Evolutionary conservation across 768 basidiomycete species (phyloP), one percentile per base, ranked within the genome.

Genomic region (Collybiopsis confluens): DNA sequence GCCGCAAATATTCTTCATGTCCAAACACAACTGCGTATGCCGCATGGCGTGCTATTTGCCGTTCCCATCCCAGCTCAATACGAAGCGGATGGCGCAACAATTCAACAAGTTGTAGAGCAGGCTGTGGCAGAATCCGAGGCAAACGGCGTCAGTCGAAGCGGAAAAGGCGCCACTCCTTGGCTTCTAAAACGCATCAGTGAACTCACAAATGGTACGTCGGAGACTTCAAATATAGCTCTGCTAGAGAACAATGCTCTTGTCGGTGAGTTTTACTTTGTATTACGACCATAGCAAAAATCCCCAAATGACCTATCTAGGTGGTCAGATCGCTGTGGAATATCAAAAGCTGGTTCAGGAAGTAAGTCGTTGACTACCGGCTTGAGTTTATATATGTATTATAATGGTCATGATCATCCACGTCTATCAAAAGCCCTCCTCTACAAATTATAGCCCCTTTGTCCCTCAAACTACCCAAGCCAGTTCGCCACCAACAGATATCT

Each of bases 121-220:
- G 97, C 97, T 6, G 79, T 99, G 4, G 64, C 66, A 13, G 96
- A 99, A 69, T 88, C 90, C 3, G 86, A 90, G 57, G 77, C 80
- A 54, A 87, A 86, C 58, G 92, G 94, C 2, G 73, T 96, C 43
- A 87, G 80, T 62, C 82, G 75, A 60, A 73, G 77, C 16, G 97
- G 97, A 2, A 98, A 97, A 61, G 90, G 92, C 56, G 93, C 81
- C 5, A 99, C 97, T 1, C 97, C 97, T 6, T 98, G 96, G 96
- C 73, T 99, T 9, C 73, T 99, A 27, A 75, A 78, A 41, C 83
- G 96, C 27, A 85, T 98, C 1, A 78, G 79, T 15, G 88, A 96
- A 65, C 73, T 98, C 45, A 92, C 89, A 0, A 64, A 78, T 28
- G 92, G 92, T 2, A 75, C 74, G 56, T 92, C 92, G 4, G 70